These are phyloP conservation scores for Beta vulgaris DNA, from an alignment of 148 eudicot genomes.

Conservation along the genomic window DNA sequence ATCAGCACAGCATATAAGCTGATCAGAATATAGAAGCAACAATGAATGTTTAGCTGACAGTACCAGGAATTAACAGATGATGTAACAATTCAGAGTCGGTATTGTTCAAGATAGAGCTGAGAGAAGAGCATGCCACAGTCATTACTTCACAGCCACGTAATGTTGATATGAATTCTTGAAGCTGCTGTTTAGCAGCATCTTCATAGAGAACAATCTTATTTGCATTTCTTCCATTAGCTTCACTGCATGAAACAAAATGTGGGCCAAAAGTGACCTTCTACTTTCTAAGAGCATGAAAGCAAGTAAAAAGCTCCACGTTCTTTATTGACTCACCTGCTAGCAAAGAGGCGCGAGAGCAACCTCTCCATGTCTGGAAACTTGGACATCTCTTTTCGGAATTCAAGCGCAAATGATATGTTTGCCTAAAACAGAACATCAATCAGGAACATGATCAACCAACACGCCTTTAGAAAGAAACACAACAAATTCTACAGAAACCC, in stretches of 20 bases:
- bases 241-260: constrained; percentile 49
- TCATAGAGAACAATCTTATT: constrained; percentile 82
- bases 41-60: constrained; percentile 3
- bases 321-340: constrained; percentile 55
- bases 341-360: constrained; percentile 77
- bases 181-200: constrained; percentile 88
- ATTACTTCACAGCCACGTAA: constrained; percentile 86
- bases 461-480: background rate
- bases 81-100: constrained; percentile 57
- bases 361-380: constrained; percentile 95
- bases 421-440: constrained; percentile 42
- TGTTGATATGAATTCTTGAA: constrained; percentile 86
- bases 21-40: constrained; percentile 1
- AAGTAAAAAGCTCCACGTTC: background rate
- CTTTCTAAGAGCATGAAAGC: background rate
- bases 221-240: constrained; percentile 89
- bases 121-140: constrained; percentile 67
- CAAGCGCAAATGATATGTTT: constrained; percentile 55
- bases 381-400: constrained; percentile 73
- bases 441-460: constrained; percentile 19
- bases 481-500: background rate
- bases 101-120: constrained; percentile 59
- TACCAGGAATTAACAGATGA: constrained; percentile 81
- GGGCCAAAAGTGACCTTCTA: background rate
- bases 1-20: constrained; percentile 15